Percentiles rank a stretch among this genome's conserved stretches.
Evolutionary conservation across 1,284 basidiomycete species (phyloP).

Genomic region (Nidula niveotomentosa): DNA sequence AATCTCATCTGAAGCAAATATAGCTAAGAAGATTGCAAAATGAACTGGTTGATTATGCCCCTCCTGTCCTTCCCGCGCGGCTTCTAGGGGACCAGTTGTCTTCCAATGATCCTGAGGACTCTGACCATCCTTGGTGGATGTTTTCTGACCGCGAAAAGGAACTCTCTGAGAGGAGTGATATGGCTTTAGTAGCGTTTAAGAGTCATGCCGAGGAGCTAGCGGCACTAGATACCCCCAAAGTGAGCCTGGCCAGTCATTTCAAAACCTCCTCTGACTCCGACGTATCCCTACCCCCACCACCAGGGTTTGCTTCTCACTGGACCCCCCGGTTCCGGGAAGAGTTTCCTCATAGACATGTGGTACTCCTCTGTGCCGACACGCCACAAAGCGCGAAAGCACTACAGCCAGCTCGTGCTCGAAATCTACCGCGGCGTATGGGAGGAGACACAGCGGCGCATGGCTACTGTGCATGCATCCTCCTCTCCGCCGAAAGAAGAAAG

Average conservation of each 20-base stretch:
- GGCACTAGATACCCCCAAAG: slow-evolving; percentile 57
- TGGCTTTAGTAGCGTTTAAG: slow-evolving; percentile 41
- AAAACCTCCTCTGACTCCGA: too few species aligned
- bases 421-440: slow-evolving; percentile 68
- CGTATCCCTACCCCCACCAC: too few species aligned
- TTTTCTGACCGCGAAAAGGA: slow-evolving; percentile 6
- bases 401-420: slow-evolving; percentile 67
- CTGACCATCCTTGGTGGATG: slow-evolving; percentile 7
- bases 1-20: not conserved
- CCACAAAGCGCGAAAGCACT: slow-evolving; percentile 66
- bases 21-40: slow-evolving; percentile 48
- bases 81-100: slow-evolving; percentile 13
- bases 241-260: slow-evolving; percentile 10
- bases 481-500: slow-evolving; percentile 1
- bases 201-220: slow-evolving; percentile 62
- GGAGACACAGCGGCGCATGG: slow-evolving; percentile 48
- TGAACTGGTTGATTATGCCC: slow-evolving; percentile 48
- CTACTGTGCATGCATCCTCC: slow-evolving; percentile 14
- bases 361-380: slow-evolving; percentile 56
- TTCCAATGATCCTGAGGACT: not conserved
- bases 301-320: slow-evolving; percentile 61
- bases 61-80: slow-evolving; percentile 34
- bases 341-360: slow-evolving; percentile 69
- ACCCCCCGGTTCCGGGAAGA: slow-evolving; percentile 79
- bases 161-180: slow-evolving; percentile 13